These are phyloP conservation scores for Kwoniella europaea DNA, from an alignment of 768 basidiomycete species.

Conservation along the genomic window DNA sequence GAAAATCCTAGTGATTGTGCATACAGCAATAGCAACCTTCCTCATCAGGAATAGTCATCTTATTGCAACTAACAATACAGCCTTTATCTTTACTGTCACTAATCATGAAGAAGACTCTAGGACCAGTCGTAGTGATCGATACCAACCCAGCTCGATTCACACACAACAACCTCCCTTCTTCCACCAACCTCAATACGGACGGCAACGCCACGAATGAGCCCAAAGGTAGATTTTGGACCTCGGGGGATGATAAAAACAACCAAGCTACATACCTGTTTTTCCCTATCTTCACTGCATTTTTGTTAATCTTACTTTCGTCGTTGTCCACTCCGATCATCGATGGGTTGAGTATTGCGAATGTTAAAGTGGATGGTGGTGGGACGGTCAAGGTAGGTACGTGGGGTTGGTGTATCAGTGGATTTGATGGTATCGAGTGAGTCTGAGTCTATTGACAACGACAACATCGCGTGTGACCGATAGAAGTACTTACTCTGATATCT, in stretches of 20 bases:
- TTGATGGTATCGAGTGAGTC: constrained; percentile 29
- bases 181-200: background rate
- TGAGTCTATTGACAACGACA: background rate
- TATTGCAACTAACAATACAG: background rate
- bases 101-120: constrained; percentile 29
- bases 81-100: background rate
- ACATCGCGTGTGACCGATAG: background rate
- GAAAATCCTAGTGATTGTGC: no score
- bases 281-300: constrained; percentile 34
- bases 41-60: no score
- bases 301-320: constrained; percentile 34
- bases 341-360: constrained; percentile 33
- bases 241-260: constrained; percentile 35
- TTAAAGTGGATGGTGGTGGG: constrained; percentile 21
- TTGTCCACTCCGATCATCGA: constrained; percentile 42
- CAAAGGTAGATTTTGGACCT: background rate
- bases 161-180: background rate
- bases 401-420: constrained; percentile 45
- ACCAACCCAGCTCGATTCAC: constrained; percentile 26
- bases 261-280: constrained; percentile 52
- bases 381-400: constrained; percentile 35
- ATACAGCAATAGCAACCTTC: background rate
- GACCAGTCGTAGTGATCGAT: constrained; percentile 31
- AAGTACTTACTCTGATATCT: background rate
- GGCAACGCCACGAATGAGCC: background rate